phyloP scores from a whole-genome alignment of 148 eudicot species.

The Dysphania ambrosioides region DNA sequence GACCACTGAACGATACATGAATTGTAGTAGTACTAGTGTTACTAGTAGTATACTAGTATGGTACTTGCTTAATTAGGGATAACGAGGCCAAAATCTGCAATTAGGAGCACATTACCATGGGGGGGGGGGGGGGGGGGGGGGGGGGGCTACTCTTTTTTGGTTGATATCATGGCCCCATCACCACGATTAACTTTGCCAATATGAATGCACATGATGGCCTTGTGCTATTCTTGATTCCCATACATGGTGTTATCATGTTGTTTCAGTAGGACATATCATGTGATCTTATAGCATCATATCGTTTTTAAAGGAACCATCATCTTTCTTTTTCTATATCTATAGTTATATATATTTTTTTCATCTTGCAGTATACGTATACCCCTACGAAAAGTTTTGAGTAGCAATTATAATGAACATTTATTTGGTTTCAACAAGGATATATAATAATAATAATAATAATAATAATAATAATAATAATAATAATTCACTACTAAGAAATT shows the following conservation, averaged over 20 bases:
- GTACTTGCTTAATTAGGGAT: slow-evolving; percentile 9
- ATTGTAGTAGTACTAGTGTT: too few species aligned
- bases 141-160: slow-evolving; percentile 12
- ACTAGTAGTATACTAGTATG: slow-evolving; percentile 9
- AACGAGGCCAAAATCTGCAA: slow-evolving; percentile 26
- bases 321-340: background rate
- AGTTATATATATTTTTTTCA: background rate
- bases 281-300: slow-evolving; percentile 25
- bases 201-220: slow-evolving; percentile 23
- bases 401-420: too few species aligned
- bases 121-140: too few species aligned
- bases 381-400: too few species aligned
- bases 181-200: slow-evolving; percentile 16
- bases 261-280: slow-evolving; percentile 27
- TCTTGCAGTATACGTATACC: background rate
- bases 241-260: slow-evolving; percentile 22
- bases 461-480: too few species aligned
- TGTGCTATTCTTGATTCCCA: slow-evolving; percentile 9
- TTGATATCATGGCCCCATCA: slow-evolving; percentile 16
- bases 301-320: background rate
- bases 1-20: too few species aligned
- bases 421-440: too few species aligned
- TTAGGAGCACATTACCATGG: slow-evolving; percentile 23
- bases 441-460: too few species aligned
- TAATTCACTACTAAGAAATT: too few species aligned